These are phyloP conservation scores for Podaxis pistillaris DNA, from an alignment of 768 basidiomycete species.

Conservation along the genomic window DNA sequence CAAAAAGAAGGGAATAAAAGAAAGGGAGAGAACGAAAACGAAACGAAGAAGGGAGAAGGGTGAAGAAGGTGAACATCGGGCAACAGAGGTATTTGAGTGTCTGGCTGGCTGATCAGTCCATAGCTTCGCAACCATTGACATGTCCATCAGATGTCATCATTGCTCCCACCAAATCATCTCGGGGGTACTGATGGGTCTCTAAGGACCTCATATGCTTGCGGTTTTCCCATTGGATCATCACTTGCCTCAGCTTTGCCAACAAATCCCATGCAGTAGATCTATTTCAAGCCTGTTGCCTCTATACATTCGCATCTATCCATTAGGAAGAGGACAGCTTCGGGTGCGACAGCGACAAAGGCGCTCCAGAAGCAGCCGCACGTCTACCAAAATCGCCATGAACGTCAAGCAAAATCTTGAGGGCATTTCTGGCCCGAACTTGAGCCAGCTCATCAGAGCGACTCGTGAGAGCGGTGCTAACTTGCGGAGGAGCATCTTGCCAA, in stretches of 20 bases:
- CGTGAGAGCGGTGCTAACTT: constrained; percentile 69
- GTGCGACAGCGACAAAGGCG: constrained; percentile 38
- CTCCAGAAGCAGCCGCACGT: constrained; percentile 43
- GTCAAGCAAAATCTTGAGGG: constrained; percentile 87
- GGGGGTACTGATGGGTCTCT: constrained; percentile 16
- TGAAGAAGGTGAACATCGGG: constrained; percentile 16
- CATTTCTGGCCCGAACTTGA: constrained; percentile 89
- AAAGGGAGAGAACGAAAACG: constrained; percentile 40
- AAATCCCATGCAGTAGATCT: constrained; percentile 19
- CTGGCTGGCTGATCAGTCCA: constrained; percentile 24
- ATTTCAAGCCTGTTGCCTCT: constrained; percentile 17
- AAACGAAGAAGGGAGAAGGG: constrained; percentile 36
- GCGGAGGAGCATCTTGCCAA: constrained; percentile 65
- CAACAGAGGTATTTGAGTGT: constrained; percentile 34
- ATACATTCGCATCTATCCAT: constrained; percentile 16
- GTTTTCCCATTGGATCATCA: constrained; percentile 19
- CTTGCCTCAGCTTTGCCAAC: constrained; percentile 10
- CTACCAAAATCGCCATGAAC: constrained; percentile 88
- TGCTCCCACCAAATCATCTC: constrained; percentile 24
- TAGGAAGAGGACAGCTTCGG: constrained; percentile 35
- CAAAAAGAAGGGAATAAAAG: constrained; percentile 36
- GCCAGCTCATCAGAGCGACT: constrained; percentile 80
- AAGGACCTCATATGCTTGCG: constrained; percentile 19
- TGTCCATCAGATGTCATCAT: constrained; percentile 32
- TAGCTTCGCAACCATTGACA: constrained; percentile 36